Conservation (phyloP, 2,329 filamentous ascomycete genomes). For the Sclerotinia minor region DNA sequence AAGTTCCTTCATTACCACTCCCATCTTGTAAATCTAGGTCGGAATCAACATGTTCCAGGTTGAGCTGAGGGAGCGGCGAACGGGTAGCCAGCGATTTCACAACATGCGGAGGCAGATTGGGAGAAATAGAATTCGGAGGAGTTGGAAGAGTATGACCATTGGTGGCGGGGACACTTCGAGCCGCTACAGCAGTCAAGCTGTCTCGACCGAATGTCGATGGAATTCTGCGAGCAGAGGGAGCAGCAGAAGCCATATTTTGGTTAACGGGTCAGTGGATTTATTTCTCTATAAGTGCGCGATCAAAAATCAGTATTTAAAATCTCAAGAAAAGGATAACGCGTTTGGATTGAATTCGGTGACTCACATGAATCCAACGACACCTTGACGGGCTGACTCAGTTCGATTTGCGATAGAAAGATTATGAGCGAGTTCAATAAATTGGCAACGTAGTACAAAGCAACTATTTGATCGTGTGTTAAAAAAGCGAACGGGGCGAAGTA, state of each 20-base stretch:
- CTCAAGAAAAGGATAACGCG: constrained; percentile 27
- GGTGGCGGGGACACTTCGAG: constrained; percentile 56
- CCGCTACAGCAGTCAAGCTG: constrained; percentile 73
- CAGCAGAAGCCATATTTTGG: constrained; percentile 65
- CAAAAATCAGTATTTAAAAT: constrained; percentile 32
- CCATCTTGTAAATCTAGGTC: constrained; percentile 78
- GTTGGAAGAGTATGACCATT: constrained; percentile 72
- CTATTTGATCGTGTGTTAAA: constrained; percentile 31
- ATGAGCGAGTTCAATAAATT: constrained; percentile 33
- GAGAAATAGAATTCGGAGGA: constrained; percentile 93
- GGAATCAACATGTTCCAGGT: constrained; percentile 71
- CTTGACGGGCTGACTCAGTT: constrained; percentile 39
- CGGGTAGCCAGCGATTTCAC: constrained; percentile 61
- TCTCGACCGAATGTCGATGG: constrained; percentile 61
- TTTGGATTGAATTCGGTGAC: constrained; percentile 24
- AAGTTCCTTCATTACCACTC: constrained; percentile 38
- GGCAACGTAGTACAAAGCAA: constrained; percentile 35
- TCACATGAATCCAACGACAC: constrained; percentile 13
- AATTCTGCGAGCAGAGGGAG: constrained; percentile 65
- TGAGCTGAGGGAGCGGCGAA: constrained; percentile 41
- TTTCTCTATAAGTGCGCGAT: constrained; percentile 42
- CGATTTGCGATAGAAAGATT: constrained; percentile 42
- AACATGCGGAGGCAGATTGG: constrained; percentile 78
- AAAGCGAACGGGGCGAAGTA: constrained; percentile 27
- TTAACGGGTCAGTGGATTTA: constrained; percentile 34